Percentiles rank a stretch among this genome's conserved stretches.
Conservation (phyloP, 768 basidiomycete species). For the Chiua virens region DNA sequence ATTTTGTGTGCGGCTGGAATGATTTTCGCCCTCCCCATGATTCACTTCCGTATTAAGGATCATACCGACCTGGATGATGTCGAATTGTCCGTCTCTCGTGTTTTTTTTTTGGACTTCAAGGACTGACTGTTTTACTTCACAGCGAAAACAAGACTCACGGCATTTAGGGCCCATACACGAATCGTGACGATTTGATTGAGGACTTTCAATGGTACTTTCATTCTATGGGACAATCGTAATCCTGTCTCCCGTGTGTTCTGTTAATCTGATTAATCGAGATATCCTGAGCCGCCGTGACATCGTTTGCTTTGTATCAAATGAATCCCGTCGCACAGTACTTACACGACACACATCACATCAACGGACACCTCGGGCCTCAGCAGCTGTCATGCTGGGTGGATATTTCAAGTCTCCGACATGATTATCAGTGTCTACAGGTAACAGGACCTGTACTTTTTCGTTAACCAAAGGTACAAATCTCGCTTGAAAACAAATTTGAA, state of each 20-base stretch:
- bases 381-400: no score
- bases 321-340: no score
- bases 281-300: no score
- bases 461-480: no score
- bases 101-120: neutral
- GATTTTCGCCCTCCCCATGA: conserved; percentile 70
- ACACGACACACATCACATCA: neutral
- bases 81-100: conserved; percentile 37
- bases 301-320: no score
- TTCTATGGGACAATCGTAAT: neutral
- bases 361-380: no score
- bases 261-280: neutral
- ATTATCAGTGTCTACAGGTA: no score
- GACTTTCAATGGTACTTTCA: neutral
- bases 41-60: conserved; percentile 66
- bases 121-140: neutral
- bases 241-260: neutral
- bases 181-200: neutral
- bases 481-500: no score
- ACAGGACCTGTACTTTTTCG: no score
- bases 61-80: conserved; percentile 55
- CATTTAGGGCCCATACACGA: neutral
- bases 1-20: conserved; percentile 64
- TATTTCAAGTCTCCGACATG: no score
- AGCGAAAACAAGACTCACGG: conserved; percentile 12